Evolutionary conservation across 495 filamentous ascomycete species (phyloP).

Genomic region (Annulohypoxylon stygium): DNA sequence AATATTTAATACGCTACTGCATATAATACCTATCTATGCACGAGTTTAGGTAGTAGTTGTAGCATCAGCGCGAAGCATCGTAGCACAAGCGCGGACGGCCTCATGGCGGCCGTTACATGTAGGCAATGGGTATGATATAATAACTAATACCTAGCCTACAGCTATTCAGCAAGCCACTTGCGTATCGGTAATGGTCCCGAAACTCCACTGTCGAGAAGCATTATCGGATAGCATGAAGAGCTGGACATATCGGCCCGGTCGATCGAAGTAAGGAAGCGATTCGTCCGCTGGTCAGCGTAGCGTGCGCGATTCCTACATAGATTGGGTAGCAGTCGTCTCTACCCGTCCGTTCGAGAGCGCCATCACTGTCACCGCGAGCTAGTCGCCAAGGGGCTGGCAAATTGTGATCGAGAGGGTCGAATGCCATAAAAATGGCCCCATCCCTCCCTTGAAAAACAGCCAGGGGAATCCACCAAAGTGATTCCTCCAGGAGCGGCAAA

Average conservation of each 20-base stretch:
- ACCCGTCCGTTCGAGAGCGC: conserved; percentile 35
- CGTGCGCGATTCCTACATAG: conserved; percentile 30
- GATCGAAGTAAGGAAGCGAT: conserved; percentile 24
- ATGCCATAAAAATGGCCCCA: conserved; percentile 21
- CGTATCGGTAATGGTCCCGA: conserved; percentile 20
- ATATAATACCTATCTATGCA: conserved; percentile 40
- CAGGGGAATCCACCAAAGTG: conserved; percentile 11
- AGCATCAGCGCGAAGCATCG: conserved; percentile 22
- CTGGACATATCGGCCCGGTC: conserved; percentile 43
- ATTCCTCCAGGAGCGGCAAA: conserved; percentile 13
- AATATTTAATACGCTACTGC: conserved; percentile 38
- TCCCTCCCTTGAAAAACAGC: conserved; percentile 11
- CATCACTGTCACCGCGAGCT: conserved; percentile 19
- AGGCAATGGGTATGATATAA: background rate
- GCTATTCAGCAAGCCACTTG: conserved; percentile 22
- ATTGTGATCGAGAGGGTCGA: conserved; percentile 24
- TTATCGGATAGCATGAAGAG: conserved; percentile 31
- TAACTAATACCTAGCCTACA: background rate
- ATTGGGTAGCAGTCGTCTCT: conserved; percentile 44
- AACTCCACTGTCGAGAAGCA: conserved; percentile 35
- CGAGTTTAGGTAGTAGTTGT: conserved; percentile 29
- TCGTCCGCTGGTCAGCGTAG: conserved; percentile 28
- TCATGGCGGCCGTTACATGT: background rate
- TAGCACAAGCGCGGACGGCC: conserved; percentile 22
- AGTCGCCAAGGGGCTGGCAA: conserved; percentile 26